A percentile compares a stretch with the other conserved stretches of the same genome.
These are phyloP conservation scores for Luffa acutangula DNA, from an alignment of 306 rosid genomes.

Conservation along the genomic window DNA sequence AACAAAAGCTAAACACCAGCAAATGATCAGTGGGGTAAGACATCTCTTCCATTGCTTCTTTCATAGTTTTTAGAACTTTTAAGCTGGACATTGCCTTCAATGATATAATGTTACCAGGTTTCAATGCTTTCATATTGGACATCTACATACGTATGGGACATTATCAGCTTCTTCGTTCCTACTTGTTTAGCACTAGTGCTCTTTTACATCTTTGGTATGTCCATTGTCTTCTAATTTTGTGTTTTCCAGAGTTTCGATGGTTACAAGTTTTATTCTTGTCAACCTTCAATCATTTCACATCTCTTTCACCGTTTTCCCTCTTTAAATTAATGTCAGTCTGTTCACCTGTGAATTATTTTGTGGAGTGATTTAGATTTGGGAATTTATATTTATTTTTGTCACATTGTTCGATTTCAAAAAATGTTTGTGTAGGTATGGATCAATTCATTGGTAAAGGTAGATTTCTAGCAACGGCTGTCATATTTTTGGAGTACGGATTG, in stretches of 20 bases:
- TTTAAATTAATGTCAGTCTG: not conserved
- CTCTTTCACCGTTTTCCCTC: not conserved
- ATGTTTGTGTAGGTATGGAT: conserved; percentile 56
- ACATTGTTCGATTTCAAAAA: conserved; percentile 2
- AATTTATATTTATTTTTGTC: conserved; percentile 5
- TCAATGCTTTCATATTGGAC: conserved; percentile 80
- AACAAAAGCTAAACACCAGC: conserved; percentile 95
- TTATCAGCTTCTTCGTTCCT: conserved; percentile 87
- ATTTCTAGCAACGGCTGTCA: conserved; percentile 48
- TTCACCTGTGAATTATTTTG: not conserved
- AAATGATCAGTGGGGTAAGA: conserved; percentile 87
- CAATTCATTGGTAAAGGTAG: conserved; percentile 84
- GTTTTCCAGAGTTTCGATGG: not conserved
- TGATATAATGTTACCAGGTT: conserved; percentile 42
- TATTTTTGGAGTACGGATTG: conserved; percentile 84
- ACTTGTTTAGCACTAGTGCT: conserved; percentile 64
- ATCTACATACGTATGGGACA: conserved; percentile 85
- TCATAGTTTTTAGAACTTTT: conserved; percentile 1
- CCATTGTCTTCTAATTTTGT: not conserved
- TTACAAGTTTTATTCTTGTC: not conserved
- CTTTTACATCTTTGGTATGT: conserved; percentile 75
- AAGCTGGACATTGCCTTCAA: not conserved
- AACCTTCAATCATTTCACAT: not conserved
- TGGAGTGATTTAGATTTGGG: not conserved
- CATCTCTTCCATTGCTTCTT: conserved; percentile 3